Conservation (phyloP, 2,329 filamentous ascomycete species). For the Hypoxylon sp. region DNA sequence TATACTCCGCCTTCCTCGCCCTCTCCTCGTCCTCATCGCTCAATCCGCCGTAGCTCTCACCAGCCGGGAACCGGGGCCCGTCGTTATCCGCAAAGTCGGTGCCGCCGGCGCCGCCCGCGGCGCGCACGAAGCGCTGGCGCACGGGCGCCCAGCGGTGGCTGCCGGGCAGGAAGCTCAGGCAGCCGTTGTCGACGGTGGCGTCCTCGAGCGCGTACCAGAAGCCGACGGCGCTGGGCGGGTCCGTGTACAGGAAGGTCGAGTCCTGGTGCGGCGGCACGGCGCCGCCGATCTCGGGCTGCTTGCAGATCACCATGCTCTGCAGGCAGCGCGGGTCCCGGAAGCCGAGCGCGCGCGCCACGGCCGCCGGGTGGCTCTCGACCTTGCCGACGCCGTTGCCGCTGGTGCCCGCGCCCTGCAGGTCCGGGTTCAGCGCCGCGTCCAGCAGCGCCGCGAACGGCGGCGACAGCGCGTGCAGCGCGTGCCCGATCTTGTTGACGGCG, state of each 20-base stretch:
- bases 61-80: constrained; percentile 68
- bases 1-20: too few relatives aligned
- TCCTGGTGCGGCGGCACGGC: constrained; percentile 93
- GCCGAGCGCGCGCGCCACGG: constrained; percentile 74
- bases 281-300: constrained; percentile 94
- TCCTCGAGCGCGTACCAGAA: constrained; percentile 99
- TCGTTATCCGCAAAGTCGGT: constrained; percentile 77
- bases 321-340: constrained; percentile 79
- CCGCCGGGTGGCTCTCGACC: constrained; percentile 56
- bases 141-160: constrained; percentile 78
- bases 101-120: constrained; percentile 61
- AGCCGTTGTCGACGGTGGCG: constrained; percentile 85
- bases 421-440: constrained; percentile 56
- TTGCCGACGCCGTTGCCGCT: constrained; percentile 54
- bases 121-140: constrained; percentile 76
- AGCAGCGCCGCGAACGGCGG: constrained; percentile 69
- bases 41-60: constrained; percentile 56
- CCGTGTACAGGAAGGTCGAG: constrained; percentile 89
- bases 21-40: constrained; percentile 53
- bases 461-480: constrained; percentile 76
- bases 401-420: constrained; percentile 47
- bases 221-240: constrained; percentile 86
- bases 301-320: constrained; percentile 98
- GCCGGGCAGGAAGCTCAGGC: constrained; percentile 84
- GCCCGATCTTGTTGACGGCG: constrained; percentile 90